Evolutionary conservation across 495 filamentous ascomycete genomes (phyloP).

Genomic region (Thozetella sp.): DNA sequence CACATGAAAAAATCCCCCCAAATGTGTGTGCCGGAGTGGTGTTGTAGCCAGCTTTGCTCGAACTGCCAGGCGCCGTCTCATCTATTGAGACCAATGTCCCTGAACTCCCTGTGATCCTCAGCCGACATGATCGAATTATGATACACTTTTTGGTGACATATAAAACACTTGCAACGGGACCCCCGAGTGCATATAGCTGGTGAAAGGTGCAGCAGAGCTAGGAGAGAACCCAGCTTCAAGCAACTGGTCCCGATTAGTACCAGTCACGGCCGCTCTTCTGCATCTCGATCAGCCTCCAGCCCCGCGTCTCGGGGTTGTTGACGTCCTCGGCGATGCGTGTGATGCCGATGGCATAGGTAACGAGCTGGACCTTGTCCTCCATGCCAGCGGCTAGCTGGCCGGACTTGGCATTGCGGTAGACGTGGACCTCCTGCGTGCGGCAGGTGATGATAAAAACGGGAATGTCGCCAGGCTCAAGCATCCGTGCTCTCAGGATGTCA

Average conservation of each 20-base stretch:
- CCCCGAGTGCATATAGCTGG: neutral
- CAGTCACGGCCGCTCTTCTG: conserved; percentile 97
- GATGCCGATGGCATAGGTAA: conserved; percentile 96
- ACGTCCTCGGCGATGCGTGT: conserved; percentile 93
- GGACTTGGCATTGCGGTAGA: conserved; percentile 90
- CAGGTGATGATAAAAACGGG: conserved; percentile 97
- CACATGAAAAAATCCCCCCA: neutral
- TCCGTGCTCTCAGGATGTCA: conserved; percentile 83
- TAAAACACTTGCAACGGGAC: conserved; percentile 4
- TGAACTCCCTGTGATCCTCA: conserved; percentile 15
- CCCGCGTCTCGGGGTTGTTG: conserved; percentile 92
- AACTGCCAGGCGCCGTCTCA: conserved; percentile 25
- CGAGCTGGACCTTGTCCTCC: conserved; percentile 97
- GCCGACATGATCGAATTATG: conserved; percentile 17
- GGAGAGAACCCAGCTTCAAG: neutral
- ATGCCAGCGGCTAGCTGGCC: conserved; percentile 92
- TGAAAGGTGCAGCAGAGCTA: neutral
- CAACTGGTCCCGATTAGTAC: neutral
- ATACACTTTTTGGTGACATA: conserved; percentile 17
- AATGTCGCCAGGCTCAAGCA: conserved; percentile 95
- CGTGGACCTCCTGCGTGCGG: conserved; percentile 96
- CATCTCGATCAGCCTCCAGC: conserved; percentile 96
- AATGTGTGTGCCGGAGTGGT: conserved; percentile 19
- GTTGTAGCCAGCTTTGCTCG: conserved; percentile 14
- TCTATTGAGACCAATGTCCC: conserved; percentile 14